phyloP scores from a whole-genome alignment of 805 yeast species.

The Saturnispora quitensis region DNA sequence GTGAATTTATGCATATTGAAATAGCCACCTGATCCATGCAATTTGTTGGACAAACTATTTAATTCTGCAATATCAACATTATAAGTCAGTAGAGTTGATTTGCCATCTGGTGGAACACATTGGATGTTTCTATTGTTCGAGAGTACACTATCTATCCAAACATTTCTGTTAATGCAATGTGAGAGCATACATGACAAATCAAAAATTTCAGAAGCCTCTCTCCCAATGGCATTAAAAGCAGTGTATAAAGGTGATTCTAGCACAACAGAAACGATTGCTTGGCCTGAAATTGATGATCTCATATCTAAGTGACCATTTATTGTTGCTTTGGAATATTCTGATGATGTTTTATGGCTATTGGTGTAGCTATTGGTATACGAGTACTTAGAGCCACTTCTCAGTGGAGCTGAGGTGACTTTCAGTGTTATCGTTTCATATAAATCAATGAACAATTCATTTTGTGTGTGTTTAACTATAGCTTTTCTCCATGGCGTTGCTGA shows the following conservation, averaged over 20 bases:
- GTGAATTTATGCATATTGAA: conserved; percentile 25
- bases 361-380: background rate
- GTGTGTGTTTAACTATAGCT: conserved; percentile 56
- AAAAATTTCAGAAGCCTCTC: conserved; percentile 21
- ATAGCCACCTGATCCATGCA: conserved; percentile 10
- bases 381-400: background rate
- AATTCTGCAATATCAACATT: conserved; percentile 40
- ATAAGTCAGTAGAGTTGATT: conserved; percentile 53
- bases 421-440: conserved; percentile 57
- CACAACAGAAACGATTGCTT: conserved; percentile 58
- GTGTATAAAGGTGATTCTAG: conserved; percentile 34
- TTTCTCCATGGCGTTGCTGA: conserved; percentile 69
- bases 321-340: conserved; percentile 37
- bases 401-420: conserved; percentile 34
- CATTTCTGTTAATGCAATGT: conserved; percentile 48
- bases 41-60: background rate
- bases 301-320: conserved; percentile 59
- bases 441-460: conserved; percentile 84
- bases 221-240: background rate
- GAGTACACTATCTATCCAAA: conserved; percentile 32
- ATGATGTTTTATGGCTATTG: background rate
- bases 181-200: conserved; percentile 41
- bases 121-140: conserved; percentile 38
- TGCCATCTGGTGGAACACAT: conserved; percentile 88
- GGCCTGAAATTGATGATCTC: conserved; percentile 64